These are phyloP conservation scores for Cryphonectria nitschkei DNA, from an alignment of 2,329 filamentous ascomycete species.

Conservation along the genomic window DNA sequence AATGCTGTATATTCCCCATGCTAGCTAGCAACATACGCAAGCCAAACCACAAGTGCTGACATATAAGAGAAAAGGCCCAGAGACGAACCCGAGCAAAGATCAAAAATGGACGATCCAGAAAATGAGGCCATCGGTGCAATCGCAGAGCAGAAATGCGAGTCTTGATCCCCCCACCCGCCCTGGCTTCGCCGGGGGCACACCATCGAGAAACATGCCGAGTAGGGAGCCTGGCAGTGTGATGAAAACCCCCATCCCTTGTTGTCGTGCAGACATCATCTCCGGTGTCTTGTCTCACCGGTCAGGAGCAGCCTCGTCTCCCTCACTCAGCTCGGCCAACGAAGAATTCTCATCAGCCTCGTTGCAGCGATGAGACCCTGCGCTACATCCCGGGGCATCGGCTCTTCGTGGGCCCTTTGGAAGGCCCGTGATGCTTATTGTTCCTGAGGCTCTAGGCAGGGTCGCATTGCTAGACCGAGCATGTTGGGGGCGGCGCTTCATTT, in stretches of 20 bases:
- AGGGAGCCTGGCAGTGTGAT: background rate
- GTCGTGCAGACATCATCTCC: background rate
- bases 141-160: background rate
- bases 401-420: background rate
- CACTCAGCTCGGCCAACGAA: background rate
- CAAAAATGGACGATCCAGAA: background rate
- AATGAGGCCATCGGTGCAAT: background rate
- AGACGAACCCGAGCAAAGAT: background rate
- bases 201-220: background rate
- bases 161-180: background rate
- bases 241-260: background rate
- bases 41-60: background rate
- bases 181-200: background rate
- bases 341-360: slow-evolving; percentile 1
- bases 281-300: background rate
- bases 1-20: background rate
- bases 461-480: background rate
- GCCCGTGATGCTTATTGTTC: slow-evolving; percentile 9
- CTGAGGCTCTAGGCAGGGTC: slow-evolving; percentile 2
- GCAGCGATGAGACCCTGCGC: slow-evolving; percentile 5
- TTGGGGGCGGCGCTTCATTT: background rate
- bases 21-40: background rate
- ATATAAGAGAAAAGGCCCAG: background rate
- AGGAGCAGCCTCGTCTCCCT: slow-evolving; percentile 9
- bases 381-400: slow-evolving; percentile 3